Evolutionary conservation across 345 rosid genomes (phyloP).

Genomic region (Boechera divaricarpa): DNA sequence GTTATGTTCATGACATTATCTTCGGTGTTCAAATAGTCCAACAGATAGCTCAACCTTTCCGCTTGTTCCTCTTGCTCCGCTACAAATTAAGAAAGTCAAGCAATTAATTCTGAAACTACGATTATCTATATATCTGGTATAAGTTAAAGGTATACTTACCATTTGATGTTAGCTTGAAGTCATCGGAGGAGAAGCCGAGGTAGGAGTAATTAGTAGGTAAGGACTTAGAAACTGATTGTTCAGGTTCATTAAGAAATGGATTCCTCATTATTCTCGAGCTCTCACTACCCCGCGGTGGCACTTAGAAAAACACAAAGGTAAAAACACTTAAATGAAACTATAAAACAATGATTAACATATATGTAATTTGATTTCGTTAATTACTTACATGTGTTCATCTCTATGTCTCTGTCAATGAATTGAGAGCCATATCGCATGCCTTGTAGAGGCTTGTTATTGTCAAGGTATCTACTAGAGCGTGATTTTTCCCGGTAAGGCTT

Average conservation of each 20-base stretch:
- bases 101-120: not conserved
- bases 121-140: not conserved
- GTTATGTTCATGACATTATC: conserved; percentile 53
- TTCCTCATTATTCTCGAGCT: conserved; percentile 58
- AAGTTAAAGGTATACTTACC: conserved; percentile 47
- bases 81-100: conserved; percentile 12
- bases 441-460: conserved; percentile 60
- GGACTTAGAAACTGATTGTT: conserved; percentile 55
- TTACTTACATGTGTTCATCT: conserved; percentile 59
- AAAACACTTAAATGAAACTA: not conserved
- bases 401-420: conserved; percentile 63
- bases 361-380: conserved; percentile 4
- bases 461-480: conserved; percentile 66
- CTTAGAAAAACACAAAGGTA: conserved; percentile 42
- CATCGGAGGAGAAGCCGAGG: conserved; percentile 60
- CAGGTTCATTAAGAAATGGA: conserved; percentile 15
- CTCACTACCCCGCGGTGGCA: conserved; percentile 49
- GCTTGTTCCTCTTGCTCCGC: conserved; percentile 57
- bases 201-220: conserved; percentile 47
- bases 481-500: conserved; percentile 95
- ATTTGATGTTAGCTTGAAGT: conserved; percentile 51
- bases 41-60: conserved; percentile 55
- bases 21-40: conserved; percentile 64
- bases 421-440: conserved; percentile 51
- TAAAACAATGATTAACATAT: conserved; percentile 21